Evolutionary conservation across 805 yeast genomes (phyloP), one percentile per base, ranked within the genome.

Genomic region (Dipodascus geniculatus): DNA sequence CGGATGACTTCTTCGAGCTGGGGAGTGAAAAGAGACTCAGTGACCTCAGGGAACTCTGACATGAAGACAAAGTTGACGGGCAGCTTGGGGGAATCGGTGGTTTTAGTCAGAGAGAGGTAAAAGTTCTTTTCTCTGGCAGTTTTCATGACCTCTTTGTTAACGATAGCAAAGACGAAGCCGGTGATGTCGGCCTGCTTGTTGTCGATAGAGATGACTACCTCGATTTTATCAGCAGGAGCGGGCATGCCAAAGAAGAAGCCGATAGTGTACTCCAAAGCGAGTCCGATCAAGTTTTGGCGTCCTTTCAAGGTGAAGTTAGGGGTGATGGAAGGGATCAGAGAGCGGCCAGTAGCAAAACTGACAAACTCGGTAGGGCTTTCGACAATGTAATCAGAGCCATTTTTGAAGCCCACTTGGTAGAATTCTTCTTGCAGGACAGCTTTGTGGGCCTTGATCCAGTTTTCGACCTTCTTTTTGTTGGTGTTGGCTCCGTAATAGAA

Each of bases 291-390:
- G 69, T 90, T 91, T 67, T 87, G 90, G 73, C 98, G 83, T 56
- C 95, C 80, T 57, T 79, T 74, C 68, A 90, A 74, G 54, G 76
- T 77, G 65, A 89, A 74, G 57, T 76, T 79, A 49, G 83, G 74
- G 54, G 76, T 71, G 55, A 89, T 70, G 54, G 79, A 75, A 56
- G 80, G 80, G 56, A 93, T 76, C 67, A 87, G 83, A 55, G 80
- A 72, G 68, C 99, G 82, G 57, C 99, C 99, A 54, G 96, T 78
- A 48, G 96, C 95, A 66, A 87, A 93, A 38, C 86, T 74, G 9
- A 75, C 69, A 68, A 69, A 87, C 56, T 75, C 72, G 61, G 83
- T 82, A 23, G 82, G 71, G 50, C 81, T 77, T 64, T 85, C 95
- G 66, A 79, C 76, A 60, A 81, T 73, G 22, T 58, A 61, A 22